Evolutionary conservation across 345 rosid genomes (phyloP).

Genomic region (Raphanus raphanistrum): DNA sequence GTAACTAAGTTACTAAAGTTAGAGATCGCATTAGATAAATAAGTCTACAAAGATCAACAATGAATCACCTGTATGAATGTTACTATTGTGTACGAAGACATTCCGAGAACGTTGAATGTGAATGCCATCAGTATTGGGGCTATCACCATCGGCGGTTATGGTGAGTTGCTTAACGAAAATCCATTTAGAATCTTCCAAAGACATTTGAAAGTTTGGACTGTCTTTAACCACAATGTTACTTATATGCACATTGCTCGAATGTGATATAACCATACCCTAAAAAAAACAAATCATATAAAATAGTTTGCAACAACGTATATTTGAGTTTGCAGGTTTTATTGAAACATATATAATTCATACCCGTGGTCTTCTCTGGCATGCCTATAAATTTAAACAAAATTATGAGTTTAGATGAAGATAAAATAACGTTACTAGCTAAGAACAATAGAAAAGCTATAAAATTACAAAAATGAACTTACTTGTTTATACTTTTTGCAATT

Average conservation of each 20-base stretch:
- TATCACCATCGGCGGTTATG: constrained; percentile 43
- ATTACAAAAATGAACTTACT: constrained; percentile 14
- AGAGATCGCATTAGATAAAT: background rate
- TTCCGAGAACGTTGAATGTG: constrained; percentile 44
- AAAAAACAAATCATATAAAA: background rate
- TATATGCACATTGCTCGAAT: constrained; percentile 41
- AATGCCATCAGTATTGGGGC: constrained; percentile 67
- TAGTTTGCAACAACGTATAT: background rate
- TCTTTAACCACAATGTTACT: constrained; percentile 37
- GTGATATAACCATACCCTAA: constrained; percentile 43
- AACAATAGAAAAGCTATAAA: background rate
- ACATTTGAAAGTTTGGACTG: constrained; percentile 55
- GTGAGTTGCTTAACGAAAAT: constrained; percentile 35
- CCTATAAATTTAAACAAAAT: constrained; percentile 26
- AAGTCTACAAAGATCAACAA: background rate
- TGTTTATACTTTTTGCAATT: constrained; percentile 29
- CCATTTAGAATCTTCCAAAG: constrained; percentile 30
- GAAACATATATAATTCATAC: constrained; percentile 22
- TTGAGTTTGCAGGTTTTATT: background rate
- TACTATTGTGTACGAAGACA: constrained; percentile 20
- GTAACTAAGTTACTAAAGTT: background rate
- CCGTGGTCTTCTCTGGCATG: constrained; percentile 44
- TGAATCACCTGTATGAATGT: constrained; percentile 43
- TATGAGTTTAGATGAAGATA: constrained; percentile 9
- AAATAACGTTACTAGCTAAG: background rate